phyloP scores from a whole-genome alignment of 805 yeast genomes.

The Barnettozyma salicaria region DNA sequence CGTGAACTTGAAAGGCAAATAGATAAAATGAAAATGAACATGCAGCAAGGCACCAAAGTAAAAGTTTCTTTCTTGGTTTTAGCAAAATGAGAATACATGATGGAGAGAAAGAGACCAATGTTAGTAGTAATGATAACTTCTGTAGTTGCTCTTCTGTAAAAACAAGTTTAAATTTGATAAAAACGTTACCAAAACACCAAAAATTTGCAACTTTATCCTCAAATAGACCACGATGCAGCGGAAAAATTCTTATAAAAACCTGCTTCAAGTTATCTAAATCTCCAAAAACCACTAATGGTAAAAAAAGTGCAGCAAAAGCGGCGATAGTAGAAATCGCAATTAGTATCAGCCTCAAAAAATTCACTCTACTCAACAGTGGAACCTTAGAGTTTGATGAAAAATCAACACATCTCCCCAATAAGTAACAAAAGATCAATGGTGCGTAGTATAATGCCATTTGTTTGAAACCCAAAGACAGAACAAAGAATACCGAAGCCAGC shows the following conservation, averaged over 20 bases:
- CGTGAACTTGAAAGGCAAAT: conserved; percentile 95
- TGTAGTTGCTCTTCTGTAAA: conserved; percentile 58
- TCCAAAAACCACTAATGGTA: conserved; percentile 54
- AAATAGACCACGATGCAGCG: conserved; percentile 88
- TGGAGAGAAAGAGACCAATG: conserved; percentile 50
- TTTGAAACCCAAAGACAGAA: conserved; percentile 74
- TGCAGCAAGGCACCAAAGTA: conserved; percentile 72
- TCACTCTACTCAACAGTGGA: conserved; percentile 35
- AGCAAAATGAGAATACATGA: conserved; percentile 44
- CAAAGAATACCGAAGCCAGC: conserved; percentile 71
- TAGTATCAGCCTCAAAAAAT: conserved; percentile 50
- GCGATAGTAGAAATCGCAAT: conserved; percentile 59
- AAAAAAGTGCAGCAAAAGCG: conserved; percentile 45
- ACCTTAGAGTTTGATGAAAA: conserved; percentile 12
- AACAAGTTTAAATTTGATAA: conserved; percentile 59
- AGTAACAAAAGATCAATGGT: conserved; percentile 77
- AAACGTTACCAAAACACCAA: conserved; percentile 89
- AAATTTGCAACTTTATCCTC: conserved; percentile 97
- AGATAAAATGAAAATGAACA: conserved; percentile 84
- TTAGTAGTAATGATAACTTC: conserved; percentile 45
- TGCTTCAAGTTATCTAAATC: conserved; percentile 37
- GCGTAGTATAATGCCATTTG: conserved; percentile 95
- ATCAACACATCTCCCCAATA: conserved; percentile 48
- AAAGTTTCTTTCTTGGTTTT: conserved; percentile 44
- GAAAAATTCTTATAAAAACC: conserved; percentile 73